Conservation (phyloP, 2,329 filamentous ascomycete genomes). For the Diaporthe ampelina region DNA sequence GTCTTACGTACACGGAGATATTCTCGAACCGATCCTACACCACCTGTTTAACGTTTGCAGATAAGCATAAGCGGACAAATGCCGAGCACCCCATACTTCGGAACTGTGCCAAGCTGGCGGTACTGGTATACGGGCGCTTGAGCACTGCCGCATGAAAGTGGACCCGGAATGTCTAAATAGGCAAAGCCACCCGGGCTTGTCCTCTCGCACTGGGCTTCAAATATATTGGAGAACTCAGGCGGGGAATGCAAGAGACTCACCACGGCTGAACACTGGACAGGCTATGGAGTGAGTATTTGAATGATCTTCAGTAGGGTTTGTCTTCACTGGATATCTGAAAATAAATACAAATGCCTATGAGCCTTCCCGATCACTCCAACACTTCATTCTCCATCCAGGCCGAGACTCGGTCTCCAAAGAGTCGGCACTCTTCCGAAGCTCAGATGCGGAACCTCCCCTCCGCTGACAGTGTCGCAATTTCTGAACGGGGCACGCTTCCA, state of each 20-base stretch:
- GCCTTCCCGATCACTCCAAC: neutral
- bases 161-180: conserved; percentile 1
- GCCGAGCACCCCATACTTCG: neutral
- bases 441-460: conserved; percentile 11
- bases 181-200: conserved; percentile 12
- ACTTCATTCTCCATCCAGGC: neutral
- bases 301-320: neutral
- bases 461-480: conserved; percentile 4
- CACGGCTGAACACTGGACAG: neutral
- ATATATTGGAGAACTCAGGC: neutral
- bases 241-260: neutral
- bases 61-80: neutral
- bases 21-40: neutral
- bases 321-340: neutral
- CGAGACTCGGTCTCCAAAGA: neutral
- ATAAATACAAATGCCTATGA: neutral
- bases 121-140: neutral
- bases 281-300: no score
- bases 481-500: neutral
- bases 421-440: neutral
- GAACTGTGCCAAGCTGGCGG: neutral
- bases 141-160: neutral
- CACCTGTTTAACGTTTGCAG: neutral
- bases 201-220: neutral
- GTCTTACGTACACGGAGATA: neutral